Base-by-base conservation (phyloP, 306 rosid species). In the Prunus campanulata region DNA sequence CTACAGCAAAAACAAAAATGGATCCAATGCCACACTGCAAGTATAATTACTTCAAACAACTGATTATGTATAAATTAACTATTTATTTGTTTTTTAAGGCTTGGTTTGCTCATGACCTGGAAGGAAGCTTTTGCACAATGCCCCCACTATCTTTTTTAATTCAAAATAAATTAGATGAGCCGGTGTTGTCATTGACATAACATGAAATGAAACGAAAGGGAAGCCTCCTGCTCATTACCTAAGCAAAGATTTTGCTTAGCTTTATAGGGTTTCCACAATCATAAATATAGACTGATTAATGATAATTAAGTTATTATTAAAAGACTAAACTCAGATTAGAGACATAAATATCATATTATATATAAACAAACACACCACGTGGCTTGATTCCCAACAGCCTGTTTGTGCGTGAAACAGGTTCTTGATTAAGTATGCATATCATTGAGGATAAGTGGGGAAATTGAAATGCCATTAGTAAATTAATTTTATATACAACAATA, bases 361-460 rank as follows among this genome's bases (percentile, higher is more conserved):
- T 44, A 69, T 24, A 19, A 46, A 30, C 22, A 71, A 67, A 75
- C 84, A 77, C 51, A 71, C 85, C 85, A 79, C 86, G 85, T 90
- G 90, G 74, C 80, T 84, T 80, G 91, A 90, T 90, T 80, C 90
- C 79, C 29, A 63, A 81, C 89, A 84, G 87, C 83, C 88, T 90
- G 87, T 84, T 79, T 70, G 70, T 74, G 81, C 20, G 69, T 80
- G 66, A 50, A 82, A 82, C 84, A 68, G 70, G 68, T 55, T 72
- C 67, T 55, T 71, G 72, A 79, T 70, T 77, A 55, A 55, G 71
- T 27, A 64, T 66, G 51, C 64, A 59, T 13, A 66, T 52, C 19
- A 68, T 39, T 48, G 65, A 22, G 49, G 77, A 52, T 56, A 64
- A 11, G 50, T 67, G 29, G 24, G 78, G 54, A 78, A 67, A 64